phyloP scores from a whole-genome alignment of 192 early-diverging fungal species.

The Thoreauomyces humboldtii region DNA sequence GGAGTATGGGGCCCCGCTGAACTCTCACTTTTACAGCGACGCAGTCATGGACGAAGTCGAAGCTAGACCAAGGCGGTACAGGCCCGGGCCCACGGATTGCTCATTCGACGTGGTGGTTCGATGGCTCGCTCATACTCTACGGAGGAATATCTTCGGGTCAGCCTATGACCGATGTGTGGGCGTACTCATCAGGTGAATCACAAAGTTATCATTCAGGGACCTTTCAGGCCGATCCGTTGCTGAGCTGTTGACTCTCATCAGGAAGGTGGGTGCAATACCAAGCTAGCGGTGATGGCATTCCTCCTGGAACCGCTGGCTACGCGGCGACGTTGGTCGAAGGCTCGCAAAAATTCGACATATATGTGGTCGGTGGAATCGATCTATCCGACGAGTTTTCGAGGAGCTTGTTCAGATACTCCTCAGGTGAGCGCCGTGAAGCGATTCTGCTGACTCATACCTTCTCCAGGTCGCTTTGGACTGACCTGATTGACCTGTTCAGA shows the following conservation, averaged over 20 bases:
- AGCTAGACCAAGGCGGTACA: no score
- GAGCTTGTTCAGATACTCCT: constrained; percentile 8
- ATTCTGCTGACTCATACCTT: no score
- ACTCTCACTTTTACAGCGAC: no score
- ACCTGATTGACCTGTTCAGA: no score
- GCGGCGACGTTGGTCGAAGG: constrained; percentile 2
- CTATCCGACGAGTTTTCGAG: not conserved
- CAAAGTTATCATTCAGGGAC: no score
- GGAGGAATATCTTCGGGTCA: constrained; percentile 19
- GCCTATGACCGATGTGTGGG: not conserved
- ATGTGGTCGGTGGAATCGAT: constrained; percentile 26
- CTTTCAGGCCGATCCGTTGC: no score
- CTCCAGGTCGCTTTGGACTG: no score
- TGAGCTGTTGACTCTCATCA: not conserved
- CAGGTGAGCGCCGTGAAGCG: no score
- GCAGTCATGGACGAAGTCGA: no score
- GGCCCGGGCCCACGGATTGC: constrained; percentile 9
- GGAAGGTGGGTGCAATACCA: no score
- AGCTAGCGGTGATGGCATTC: no score
- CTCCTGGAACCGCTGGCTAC: not conserved
- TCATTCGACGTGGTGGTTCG: constrained; percentile 27
- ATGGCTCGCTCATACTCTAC: constrained; percentile 24
- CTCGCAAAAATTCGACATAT: constrained; percentile 1
- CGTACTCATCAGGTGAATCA: not conserved
- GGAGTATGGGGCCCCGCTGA: no score